phyloP scores from a whole-genome alignment of 2,329 filamentous ascomycete species.

The Aspergillus sp. region DNA sequence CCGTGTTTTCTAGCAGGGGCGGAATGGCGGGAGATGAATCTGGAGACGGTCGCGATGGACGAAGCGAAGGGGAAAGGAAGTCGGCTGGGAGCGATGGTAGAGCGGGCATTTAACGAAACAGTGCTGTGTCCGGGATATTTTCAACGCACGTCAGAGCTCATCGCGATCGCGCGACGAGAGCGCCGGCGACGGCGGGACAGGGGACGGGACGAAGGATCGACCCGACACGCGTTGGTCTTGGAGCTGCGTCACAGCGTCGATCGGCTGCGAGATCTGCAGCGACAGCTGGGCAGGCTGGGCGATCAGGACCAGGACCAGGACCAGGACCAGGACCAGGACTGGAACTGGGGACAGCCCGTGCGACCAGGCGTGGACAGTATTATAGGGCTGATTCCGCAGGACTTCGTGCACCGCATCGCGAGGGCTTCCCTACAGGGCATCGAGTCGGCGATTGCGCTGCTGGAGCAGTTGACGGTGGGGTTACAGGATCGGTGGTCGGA shows the following conservation, averaged over 20 bases:
- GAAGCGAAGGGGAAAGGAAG: constrained; percentile 11
- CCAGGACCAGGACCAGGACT: too few species aligned
- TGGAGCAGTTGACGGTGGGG: constrained; percentile 17
- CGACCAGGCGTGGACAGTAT: constrained; percentile 1
- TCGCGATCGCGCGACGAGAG: not conserved
- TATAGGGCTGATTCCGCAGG: constrained; percentile 4
- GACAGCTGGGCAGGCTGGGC: constrained; percentile 1
- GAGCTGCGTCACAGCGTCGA: constrained; percentile 13
- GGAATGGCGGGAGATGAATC: constrained; percentile 16
- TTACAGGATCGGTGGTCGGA: constrained; percentile 1
- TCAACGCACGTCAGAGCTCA: constrained; percentile 11
- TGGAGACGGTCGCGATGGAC: constrained; percentile 10
- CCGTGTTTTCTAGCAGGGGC: constrained; percentile 18
- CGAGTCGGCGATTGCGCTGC: constrained; percentile 15
- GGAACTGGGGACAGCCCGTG: too few species aligned
- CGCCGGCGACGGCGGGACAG: too few species aligned
- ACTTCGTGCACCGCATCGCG: constrained; percentile 1
- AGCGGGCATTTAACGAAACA: constrained; percentile 20
- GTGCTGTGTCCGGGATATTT: constrained; percentile 20
- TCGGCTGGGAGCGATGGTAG: constrained; percentile 15
- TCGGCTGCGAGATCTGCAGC: constrained; percentile 3
- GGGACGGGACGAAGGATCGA: not conserved
- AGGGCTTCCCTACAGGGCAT: constrained; percentile 12
- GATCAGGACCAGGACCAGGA: not conserved
- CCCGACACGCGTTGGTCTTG: not conserved